Base-by-base conservation (phyloP, 331 rosid species). In the Acacia concinna region DNA sequence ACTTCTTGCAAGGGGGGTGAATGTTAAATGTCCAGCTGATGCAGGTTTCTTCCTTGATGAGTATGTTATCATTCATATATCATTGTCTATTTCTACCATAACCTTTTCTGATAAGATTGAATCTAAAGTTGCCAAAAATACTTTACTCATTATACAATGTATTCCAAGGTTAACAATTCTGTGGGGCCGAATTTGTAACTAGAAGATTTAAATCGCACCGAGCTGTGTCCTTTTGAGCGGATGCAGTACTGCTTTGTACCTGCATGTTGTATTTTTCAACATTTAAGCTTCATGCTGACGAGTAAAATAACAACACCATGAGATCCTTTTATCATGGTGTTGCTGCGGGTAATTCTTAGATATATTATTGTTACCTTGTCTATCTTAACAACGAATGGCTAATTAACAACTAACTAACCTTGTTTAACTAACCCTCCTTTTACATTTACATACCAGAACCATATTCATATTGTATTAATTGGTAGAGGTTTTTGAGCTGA, bases 11-110 rank as follows among this genome's bases (percentile, higher is more conserved):
- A 81, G 81, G 74, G 84, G 82, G 74, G 86, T 87, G 44, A 89
- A 88, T 60, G 90, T 89, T 77, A 93, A 91, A 78, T 95, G 97
- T 84, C 92, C 93, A 52, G 90, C 94, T 65, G 99, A 89, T 81
- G 96, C 97, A 47, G 90, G 99, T 71, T 95, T 95, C 87, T 95
- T 95, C 86, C 97, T 91, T 44, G 88, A 93, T 70, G 97, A 87
- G 99, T 92, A 92, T 84, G 97, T 87, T 88, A 82, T 74, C 62
- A 52, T 69, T 62, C 73, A 67, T n/a, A 52, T 73, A 46, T 77
- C 73, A 17, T 51, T 51, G 25, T 37, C 51, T 56, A 84, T 31
- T 32, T 68, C 59, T 75, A 74, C 60, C 64, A 66, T 52, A 40
- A 74, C 70, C 67, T 74, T 77, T 57, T 79, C 54, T 51, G 9